Conservation (phyloP, 2,329 filamentous ascomycete genomes). For the Ambrosiella cleistominuta region DNA sequence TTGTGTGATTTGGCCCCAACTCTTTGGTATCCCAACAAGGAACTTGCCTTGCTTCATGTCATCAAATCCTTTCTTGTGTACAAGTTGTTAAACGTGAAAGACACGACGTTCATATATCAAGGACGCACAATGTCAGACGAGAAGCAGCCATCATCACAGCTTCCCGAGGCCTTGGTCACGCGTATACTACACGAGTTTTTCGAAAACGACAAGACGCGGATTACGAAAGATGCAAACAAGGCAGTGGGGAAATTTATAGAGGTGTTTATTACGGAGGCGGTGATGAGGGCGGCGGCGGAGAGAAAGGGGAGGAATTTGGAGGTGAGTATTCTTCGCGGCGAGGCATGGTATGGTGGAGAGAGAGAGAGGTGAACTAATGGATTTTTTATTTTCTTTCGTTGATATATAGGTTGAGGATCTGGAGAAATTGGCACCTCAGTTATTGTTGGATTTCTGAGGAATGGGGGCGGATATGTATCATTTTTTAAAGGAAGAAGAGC, state of each 20-base stretch:
- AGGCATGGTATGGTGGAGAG: background rate
- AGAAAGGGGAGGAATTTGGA: constrained; percentile 55
- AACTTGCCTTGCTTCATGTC: too few relatives aligned
- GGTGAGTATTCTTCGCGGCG: constrained; percentile 29
- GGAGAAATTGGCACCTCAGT: constrained; percentile 70
- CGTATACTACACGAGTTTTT: constrained; percentile 68
- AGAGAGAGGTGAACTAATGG: background rate
- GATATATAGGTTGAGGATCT: constrained; percentile 51
- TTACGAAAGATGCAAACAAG: constrained; percentile 60
- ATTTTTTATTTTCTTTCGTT: background rate
- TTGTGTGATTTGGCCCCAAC: too few relatives aligned
- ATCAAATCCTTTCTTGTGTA: too few relatives aligned
- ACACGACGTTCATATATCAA: too few relatives aligned
- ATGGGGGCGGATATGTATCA: background rate
- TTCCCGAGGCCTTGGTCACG: constrained; percentile 59
- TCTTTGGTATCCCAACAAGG: too few relatives aligned
- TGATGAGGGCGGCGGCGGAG: constrained; percentile 61
- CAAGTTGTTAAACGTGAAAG: too few relatives aligned
- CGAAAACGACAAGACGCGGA: constrained; percentile 48
- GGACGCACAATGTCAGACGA: background rate
- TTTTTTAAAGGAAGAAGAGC: background rate
- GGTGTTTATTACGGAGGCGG: constrained; percentile 75
- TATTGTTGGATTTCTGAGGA: constrained; percentile 63
- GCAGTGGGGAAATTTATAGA: constrained; percentile 76
- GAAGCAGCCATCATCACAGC: constrained; percentile 19